Base-by-base conservation (phyloP, 257 asterid genomes). In the Cinchona pubescens region DNA sequence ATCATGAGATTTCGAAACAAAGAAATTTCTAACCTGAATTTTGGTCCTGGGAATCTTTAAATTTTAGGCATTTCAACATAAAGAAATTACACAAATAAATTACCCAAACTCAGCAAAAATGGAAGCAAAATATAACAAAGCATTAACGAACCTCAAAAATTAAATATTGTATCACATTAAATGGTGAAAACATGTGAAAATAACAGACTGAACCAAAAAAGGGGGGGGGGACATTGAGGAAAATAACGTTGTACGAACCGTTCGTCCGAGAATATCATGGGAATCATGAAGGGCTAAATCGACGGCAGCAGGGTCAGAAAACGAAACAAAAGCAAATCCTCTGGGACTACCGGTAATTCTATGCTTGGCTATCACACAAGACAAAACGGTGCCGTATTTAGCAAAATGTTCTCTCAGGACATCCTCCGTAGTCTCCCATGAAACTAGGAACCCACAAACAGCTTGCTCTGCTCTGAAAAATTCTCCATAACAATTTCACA, bases 381-480 rank as follows among this genome's bases (percentile, higher is more conserved):
- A 73, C 75, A 83, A 82, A 67, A 94, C 96, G 79, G 78, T 76
- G 60, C 99, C 99, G 84, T 90, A 94, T 77, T 84, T 76, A 11
- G 69, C 75, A 38, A 94, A 94, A 79, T 94, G 93, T 59, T 83
- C 84, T 63, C 74, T 92, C 51, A 94, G 84, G 64, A 74, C 78
- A 40, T 81, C 89, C 37, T 89, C 96, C n/a, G 92, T 86, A n/a
- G 97, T 83, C 68, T 90, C 93, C 94, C 96, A 87, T 14, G 96
- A 87, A 85, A 94, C 84, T 76, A 97, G 97, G n/a, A n/a, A 25
- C 99, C 99, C 29, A 91, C 89, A 73, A 94, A 94, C 58, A 94
- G 88, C 92, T 94, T 94, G 77, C 71, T 81, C 82, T 84, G 87
- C 80, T 89, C 99, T 63, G 83, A 62, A 53, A 78, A 64, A 56